A percentile compares a stretch with the other conserved stretches of the same genome.
phyloP scores from a whole-genome alignment of 78 protist genomes.

The slime mould (Dictyostelium discoideum) region DNA sequence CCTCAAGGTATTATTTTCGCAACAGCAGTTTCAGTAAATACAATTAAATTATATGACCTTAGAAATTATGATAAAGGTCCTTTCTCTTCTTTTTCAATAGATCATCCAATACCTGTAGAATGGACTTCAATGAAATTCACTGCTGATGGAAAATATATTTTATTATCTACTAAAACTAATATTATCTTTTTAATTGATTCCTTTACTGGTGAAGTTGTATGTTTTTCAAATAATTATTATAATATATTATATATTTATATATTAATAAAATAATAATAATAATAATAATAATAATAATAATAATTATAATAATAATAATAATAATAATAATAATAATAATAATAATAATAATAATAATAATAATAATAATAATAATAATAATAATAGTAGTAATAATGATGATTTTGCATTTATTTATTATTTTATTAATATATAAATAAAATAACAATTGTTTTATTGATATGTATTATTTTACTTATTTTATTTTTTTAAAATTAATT shows the following conservation, averaged over 20 bases:
- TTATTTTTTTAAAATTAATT: background rate
- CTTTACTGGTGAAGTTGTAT: slow-evolving; percentile 72
- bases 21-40: slow-evolving; percentile 52
- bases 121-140: slow-evolving; percentile 82
- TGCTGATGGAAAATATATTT: slow-evolving; percentile 81
- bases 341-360: no score
- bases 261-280: no score
- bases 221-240: background rate
- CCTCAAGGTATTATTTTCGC: slow-evolving; percentile 84
- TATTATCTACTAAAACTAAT: slow-evolving; percentile 64
- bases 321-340: no score
- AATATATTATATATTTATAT: no score
- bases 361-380: no score
- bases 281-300: no score
- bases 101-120: slow-evolving; percentile 70
- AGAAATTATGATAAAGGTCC: slow-evolving; percentile 80
- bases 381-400: no score
- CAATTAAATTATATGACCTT: slow-evolving; percentile 79
- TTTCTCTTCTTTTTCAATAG: slow-evolving; percentile 38
- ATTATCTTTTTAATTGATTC: slow-evolving; percentile 79
- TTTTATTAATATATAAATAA: no score
- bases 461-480: background rate
- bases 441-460: no score
- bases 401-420: no score
- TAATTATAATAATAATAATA: no score